A percentile compares a stretch with the other conserved stretches of the same genome.
Evolutionary conservation across 345 rosid species (phyloP).

Genomic region (Clarkia xantiana): DNA sequence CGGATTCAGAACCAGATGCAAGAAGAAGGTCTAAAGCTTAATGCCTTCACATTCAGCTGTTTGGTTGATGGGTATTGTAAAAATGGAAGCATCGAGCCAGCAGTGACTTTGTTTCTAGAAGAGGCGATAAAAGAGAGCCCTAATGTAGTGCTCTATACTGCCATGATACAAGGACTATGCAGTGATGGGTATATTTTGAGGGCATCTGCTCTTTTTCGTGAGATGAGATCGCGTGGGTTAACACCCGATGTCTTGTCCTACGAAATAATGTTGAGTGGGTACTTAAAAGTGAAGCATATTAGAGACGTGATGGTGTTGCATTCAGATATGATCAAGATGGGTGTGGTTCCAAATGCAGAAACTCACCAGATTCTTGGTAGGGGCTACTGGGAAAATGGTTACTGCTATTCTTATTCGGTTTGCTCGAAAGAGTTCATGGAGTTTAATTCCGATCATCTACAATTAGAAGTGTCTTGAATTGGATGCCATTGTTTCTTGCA

Average conservation of each 20-base stretch:
- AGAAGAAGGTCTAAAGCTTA: slow-evolving; percentile 35
- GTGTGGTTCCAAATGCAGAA: slow-evolving; percentile 29
- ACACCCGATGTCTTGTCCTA: slow-evolving; percentile 27
- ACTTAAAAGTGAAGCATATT: slow-evolving; percentile 32
- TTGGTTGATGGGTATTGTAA: slow-evolving; percentile 48
- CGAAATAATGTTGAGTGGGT: slow-evolving; percentile 23
- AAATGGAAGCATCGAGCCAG: slow-evolving; percentile 33
- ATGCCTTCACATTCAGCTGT: slow-evolving; percentile 44
- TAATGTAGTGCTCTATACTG: slow-evolving; percentile 22
- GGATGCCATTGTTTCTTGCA: not conserved
- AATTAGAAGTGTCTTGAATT: not conserved
- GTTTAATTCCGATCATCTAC: not conserved
- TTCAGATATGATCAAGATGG: slow-evolving; percentile 54
- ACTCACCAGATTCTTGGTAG: slow-evolving; percentile 18
- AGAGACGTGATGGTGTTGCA: slow-evolving; percentile 44
- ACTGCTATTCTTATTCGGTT: slow-evolving; percentile 20
- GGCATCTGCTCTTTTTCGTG: slow-evolving; percentile 38
- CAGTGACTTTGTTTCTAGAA: slow-evolving; percentile 27
- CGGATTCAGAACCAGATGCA: slow-evolving; percentile 35
- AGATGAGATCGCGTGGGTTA: slow-evolving; percentile 36
- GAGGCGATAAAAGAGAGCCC: slow-evolving; percentile 9
- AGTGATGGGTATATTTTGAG: slow-evolving; percentile 34
- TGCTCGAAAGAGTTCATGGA: slow-evolving; percentile 15
- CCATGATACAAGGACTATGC: slow-evolving; percentile 48
- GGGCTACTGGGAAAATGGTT: slow-evolving; percentile 33